Conservation (phyloP, 2,329 filamentous ascomycete species). For the Knufia fluminis region DNA sequence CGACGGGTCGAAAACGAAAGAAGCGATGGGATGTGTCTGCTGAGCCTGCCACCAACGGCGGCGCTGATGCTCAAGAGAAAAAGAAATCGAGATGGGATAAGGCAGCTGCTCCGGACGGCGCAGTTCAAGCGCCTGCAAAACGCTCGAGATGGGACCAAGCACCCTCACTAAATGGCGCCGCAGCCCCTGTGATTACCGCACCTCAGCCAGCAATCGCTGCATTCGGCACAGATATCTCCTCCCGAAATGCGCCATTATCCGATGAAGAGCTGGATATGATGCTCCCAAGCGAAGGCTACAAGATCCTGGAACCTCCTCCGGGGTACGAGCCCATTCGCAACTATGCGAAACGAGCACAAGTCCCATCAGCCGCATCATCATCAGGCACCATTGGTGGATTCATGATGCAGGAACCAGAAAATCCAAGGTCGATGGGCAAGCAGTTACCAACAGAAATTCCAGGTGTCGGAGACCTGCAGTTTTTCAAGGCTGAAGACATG, state of each 20-base stretch:
- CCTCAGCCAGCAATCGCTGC: slow-evolving; percentile 46
- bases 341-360: slow-evolving; percentile 63
- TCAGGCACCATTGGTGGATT: slow-evolving; percentile 61
- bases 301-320: slow-evolving; percentile 78
- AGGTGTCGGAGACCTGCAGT: slow-evolving; percentile 89
- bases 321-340: slow-evolving; percentile 81
- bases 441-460: slow-evolving; percentile 92
- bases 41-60: slow-evolving; percentile 43
- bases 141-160: slow-evolving; percentile 90
- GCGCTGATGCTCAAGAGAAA: slow-evolving; percentile 43
- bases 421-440: slow-evolving; percentile 71
- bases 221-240: slow-evolving; percentile 74
- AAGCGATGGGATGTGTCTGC: slow-evolving; percentile 87
- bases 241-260: slow-evolving; percentile 66
- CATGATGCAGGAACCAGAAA: slow-evolving; percentile 95
- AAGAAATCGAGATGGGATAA: slow-evolving; percentile 87
- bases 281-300: slow-evolving; percentile 85
- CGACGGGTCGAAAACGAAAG: slow-evolving; percentile 69
- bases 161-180: slow-evolving; percentile 60
- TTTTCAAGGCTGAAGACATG: slow-evolving; percentile 99
- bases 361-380: slow-evolving; percentile 52
- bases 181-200: slow-evolving; percentile 61
- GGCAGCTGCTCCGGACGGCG: slow-evolving; percentile 52
- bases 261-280: slow-evolving; percentile 92
- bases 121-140: slow-evolving; percentile 54